Conservation (phyloP, 495 filamentous ascomycete species). For the Talaromyces adpressus region DNA sequence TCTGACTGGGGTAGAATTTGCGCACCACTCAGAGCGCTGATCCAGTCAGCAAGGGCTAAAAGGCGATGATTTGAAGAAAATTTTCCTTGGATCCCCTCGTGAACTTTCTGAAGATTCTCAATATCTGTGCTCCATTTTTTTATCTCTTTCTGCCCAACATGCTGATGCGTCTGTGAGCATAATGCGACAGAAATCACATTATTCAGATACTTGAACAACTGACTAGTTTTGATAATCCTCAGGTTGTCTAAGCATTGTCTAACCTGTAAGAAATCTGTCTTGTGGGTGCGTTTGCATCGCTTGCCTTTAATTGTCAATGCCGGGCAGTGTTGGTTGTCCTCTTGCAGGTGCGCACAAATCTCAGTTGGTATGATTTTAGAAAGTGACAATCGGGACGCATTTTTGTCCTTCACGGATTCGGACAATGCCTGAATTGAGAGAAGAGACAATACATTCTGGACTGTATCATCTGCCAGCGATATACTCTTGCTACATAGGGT, state of each 20-base stretch:
- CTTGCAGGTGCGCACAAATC: slow-evolving; percentile 5
- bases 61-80: slow-evolving; percentile 2
- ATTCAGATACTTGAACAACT: not conserved
- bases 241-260: slow-evolving; percentile 4
- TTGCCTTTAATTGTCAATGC: slow-evolving; percentile 7
- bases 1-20: not conserved
- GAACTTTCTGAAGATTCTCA: slow-evolving; percentile 1
- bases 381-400: not conserved
- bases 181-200: not conserved
- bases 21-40: not conserved
- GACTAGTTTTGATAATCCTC: not conserved
- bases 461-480: not conserved
- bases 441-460: slow-evolving; percentile 1
- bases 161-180: slow-evolving; percentile 6
- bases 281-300: slow-evolving; percentile 4
- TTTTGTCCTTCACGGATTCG: not conserved
- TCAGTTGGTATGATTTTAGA: slow-evolving; percentile 10
- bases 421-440: not conserved
- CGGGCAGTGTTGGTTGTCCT: slow-evolving; percentile 7
- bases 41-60: slow-evolving; percentile 7
- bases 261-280: not conserved
- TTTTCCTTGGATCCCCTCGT: not conserved
- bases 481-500: not conserved
- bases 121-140: slow-evolving; percentile 11
- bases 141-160: slow-evolving; percentile 5